Evolutionary conservation across 1,139 yeast genomes (phyloP), one percentile per base, ranked within the genome.

Genomic region (Taphrina deformans): DNA sequence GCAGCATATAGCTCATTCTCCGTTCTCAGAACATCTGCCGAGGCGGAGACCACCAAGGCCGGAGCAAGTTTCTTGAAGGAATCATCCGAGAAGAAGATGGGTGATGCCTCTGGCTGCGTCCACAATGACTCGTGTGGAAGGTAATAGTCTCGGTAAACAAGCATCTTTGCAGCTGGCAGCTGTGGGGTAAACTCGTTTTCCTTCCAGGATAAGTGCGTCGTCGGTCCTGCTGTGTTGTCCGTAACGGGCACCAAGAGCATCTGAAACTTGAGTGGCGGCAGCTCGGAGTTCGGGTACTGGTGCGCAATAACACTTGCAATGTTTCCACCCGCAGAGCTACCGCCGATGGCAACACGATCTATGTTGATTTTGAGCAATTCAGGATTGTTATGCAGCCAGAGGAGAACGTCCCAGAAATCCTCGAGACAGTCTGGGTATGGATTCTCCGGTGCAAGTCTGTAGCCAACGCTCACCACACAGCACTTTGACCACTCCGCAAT

Each of bases 251-350:
- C 84, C 51, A 79, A 77, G 69, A 79, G 73, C 64, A 80, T 71
- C 70, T 81, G 84, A 67, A 77, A 77, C 46, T 71, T 74, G 14
- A 81, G 67, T 2, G 80, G 75, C 16, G 83, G 83, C 5, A 77
- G 70, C 23, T 52, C 50, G 23, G 66, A 48, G 18, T 75, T 66
- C 40, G 77, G 79, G 67, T 73, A 77, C 69, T 78, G 78, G 69
- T 81, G 82, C 23, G 79, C 72, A 52, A 80, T 74, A 6, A 78
- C 74, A 1, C 82, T 82, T 18, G 81, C 75, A 68, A 80, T 73
- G 70, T 80, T 79, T 1, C 83, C 83, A 26, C 83, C 84, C 21
- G 84, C 84, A 1, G 83, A 80, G 0, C 81, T 78, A 0, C 84
- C 84, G 12, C 79, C 83, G 23, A 79, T 73, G 10, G 79, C 78